Conservation (phyloP, 148 eudicot genomes). For the Fagopyrum homotropicum region DNA sequence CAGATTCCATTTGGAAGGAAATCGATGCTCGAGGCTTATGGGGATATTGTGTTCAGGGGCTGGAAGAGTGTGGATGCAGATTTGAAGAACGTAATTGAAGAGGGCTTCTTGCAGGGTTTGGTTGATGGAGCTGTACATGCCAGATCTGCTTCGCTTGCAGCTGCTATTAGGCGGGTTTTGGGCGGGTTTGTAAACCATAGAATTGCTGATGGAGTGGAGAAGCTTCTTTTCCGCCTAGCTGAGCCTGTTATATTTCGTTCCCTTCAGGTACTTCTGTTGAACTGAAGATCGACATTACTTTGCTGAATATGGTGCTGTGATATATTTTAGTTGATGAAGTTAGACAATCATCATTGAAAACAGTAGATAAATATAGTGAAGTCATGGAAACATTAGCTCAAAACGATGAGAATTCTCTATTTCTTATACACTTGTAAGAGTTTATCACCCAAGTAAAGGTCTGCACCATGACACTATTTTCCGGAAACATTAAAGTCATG, state of each 20-base stretch:
- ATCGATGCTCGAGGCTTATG: conserved; percentile 76
- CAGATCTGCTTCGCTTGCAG: conserved; percentile 44
- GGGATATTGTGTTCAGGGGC: conserved; percentile 72
- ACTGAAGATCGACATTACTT: background rate
- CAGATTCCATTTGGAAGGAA: conserved; percentile 83
- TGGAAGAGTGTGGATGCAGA: conserved; percentile 67
- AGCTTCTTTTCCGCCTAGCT: conserved; percentile 72
- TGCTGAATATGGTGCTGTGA: background rate
- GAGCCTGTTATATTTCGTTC: conserved; percentile 88
- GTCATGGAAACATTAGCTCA: no score
- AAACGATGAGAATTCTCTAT: no score
- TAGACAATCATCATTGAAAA: background rate
- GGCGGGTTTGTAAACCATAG: conserved; percentile 64
- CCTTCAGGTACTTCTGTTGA: conserved; percentile 50
- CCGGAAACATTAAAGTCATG: no score
- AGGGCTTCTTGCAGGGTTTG: conserved; percentile 66
- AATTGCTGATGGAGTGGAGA: conserved; percentile 78
- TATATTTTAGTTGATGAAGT: background rate
- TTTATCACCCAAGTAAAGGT: no score
- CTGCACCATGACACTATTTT: no score
- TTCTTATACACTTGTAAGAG: no score
- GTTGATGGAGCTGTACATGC: conserved; percentile 70
- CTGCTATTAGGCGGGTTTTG: conserved; percentile 69
- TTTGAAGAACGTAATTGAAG: conserved; percentile 62
- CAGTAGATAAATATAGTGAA: background rate